These are phyloP conservation scores for Daldinia loculata DNA, from an alignment of 495 filamentous ascomycete species.

Conservation along the genomic window DNA sequence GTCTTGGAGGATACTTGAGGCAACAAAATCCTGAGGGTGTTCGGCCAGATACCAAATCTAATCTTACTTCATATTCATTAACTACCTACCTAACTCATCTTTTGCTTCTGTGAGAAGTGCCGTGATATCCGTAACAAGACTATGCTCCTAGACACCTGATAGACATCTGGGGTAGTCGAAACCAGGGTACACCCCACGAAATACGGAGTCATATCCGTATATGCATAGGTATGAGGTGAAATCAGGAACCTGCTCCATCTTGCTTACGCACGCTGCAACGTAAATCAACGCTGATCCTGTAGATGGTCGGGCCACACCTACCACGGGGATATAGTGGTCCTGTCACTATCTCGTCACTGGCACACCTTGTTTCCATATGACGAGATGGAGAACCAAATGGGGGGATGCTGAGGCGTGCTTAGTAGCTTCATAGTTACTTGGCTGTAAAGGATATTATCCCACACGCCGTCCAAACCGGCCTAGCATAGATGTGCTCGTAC, in stretches of 20 bases:
- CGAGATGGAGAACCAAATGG: not conserved
- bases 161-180: not conserved
- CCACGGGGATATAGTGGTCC: not conserved
- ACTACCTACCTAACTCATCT: not conserved
- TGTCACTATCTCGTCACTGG: slow-evolving; percentile 24
- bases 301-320: not conserved
- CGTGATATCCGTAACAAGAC: not conserved
- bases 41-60: slow-evolving; percentile 21
- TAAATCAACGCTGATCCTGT: slow-evolving; percentile 26
- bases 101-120: not conserved
- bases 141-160: not conserved
- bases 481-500: not conserved
- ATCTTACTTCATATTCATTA: slow-evolving; percentile 23
- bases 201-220: not conserved
- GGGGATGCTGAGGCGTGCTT: not conserved
- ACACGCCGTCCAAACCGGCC: not conserved
- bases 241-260: slow-evolving; percentile 14
- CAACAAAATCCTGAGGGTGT: slow-evolving; percentile 12
- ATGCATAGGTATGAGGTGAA: slow-evolving; percentile 2
- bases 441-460: not conserved
- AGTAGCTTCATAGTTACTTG: not conserved
- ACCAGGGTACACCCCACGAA: not conserved
- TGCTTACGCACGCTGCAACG: slow-evolving; percentile 36
- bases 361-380: slow-evolving; percentile 12
- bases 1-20: slow-evolving; percentile 9